These are phyloP conservation scores for Epichloe elymi DNA, from an alignment of 2,329 filamentous ascomycete genomes.

Conservation along the genomic window DNA sequence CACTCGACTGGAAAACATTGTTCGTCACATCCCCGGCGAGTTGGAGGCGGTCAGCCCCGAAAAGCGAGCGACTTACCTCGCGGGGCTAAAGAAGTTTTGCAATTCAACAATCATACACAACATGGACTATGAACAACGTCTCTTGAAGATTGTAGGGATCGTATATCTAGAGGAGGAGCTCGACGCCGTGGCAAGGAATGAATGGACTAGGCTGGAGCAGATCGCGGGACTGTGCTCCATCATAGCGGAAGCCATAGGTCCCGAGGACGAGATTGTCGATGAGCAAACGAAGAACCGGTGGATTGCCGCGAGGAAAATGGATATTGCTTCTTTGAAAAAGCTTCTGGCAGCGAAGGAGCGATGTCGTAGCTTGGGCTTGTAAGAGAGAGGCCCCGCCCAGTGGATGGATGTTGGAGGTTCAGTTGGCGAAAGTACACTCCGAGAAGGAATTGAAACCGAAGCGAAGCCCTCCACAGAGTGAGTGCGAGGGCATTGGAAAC, in stretches of 20 bases:
- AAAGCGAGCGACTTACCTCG: constrained; percentile 12
- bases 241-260: constrained; percentile 14
- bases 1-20: background rate
- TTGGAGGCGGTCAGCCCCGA: background rate
- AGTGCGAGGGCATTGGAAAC: no score
- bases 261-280: constrained; percentile 9
- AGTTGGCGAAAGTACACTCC: no score
- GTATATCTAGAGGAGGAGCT: constrained; percentile 18
- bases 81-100: constrained; percentile 10
- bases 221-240: constrained; percentile 15
- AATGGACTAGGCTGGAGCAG: constrained; percentile 15
- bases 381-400: background rate
- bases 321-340: constrained; percentile 14
- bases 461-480: no score
- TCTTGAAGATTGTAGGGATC: constrained; percentile 13
- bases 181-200: constrained; percentile 9
- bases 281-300: constrained; percentile 10
- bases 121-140: constrained; percentile 11
- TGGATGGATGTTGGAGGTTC: background rate
- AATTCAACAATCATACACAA: constrained; percentile 4
- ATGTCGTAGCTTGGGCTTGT: background rate
- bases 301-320: constrained; percentile 13
- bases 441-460: no score
- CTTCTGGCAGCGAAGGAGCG: constrained; percentile 5
- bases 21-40: background rate